Base-by-base conservation (phyloP, 176 grass and related monocot genomes). In the Metroxylon sagu region DNA sequence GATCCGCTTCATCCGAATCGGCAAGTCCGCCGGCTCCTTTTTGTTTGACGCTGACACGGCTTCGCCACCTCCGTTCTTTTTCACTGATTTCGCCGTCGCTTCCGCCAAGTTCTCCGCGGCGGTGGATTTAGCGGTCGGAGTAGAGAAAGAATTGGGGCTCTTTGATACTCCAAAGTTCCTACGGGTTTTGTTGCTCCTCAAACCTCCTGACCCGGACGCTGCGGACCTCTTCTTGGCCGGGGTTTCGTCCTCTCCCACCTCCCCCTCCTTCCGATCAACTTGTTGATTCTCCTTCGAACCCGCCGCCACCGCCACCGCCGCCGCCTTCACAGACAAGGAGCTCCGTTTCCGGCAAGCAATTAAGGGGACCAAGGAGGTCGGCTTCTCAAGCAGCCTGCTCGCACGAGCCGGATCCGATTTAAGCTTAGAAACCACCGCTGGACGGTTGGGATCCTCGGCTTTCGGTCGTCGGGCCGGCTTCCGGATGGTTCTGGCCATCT, bases 311-410 rank as follows among this genome's bases (percentile, higher is more conserved):
- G 7, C 35, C 35, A 2, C 6, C 35, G 8, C 35, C 35, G 35
- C 7, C 7, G 35, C 39, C 69, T 18, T 23, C n/a, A 86, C 89
- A 0, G 79, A 52, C 3, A 89, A 78, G 60, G 90, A 89, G 71
- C 85, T 89, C 19, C 85, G 69, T 26, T 95, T 95, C 35, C 86
- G 73, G 61, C 83, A 95, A 16, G 89, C 79, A 4, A 84, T 89
- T 19, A 86, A 61, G 2, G 86, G 82, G 19, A 70, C 26, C 0
- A 43, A 43, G 35, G 35, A 14, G 35, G 35, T 43, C 35, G 79
- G 56, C 84, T 90, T 89, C 63, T 87, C 86, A 8, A 83, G 66
- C 29, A 81, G 60, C 14, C 79, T 48, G 6, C 82, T 82, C 2
- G 76, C 68, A 5, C 81, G 65, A 53, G 81, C 85, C 2, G 74